Evolutionary conservation across 2,329 filamentous ascomycete genomes (phyloP), one percentile per base, ranked within the genome.

Genomic region (Neofusicoccum parvum): DNA sequence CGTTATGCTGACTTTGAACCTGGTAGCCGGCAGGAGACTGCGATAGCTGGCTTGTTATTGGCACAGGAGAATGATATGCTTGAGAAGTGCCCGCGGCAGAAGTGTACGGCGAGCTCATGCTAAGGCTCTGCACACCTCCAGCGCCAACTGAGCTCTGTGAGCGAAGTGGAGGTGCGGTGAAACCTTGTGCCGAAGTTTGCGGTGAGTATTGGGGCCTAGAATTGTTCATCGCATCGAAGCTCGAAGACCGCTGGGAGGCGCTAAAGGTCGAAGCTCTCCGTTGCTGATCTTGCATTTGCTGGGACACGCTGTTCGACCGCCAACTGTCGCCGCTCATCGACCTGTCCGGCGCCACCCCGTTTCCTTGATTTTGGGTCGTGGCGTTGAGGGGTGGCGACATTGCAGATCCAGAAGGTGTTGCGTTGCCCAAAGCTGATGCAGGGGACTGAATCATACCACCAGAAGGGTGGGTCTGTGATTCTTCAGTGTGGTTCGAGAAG

Each of bases 1-100:
- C 43, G n/a, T 85, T 88, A 68, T 88, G 84, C 65, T 88, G 85
- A 41, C 82, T 77, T 27, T 88, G 85, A 43, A 82, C 76, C 32
- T 88, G 85, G 72, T 87, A 91, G 46, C 77, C 75, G 67, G 77
- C 75, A 63, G 70, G 68, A 63, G 76, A 74, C 36, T 68, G 54
- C 73, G 74, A 65, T 75, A 78, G 27, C 68, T 72, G 48, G 75
- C 74, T 65, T 79, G 76, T 27, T 80, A 79, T 70, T 82, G 85
- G 51, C 79, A 80, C 53, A 78, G 84, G 71, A 72, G 80, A 69
- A 70, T 79, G 62, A 80, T 80, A 72, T 82, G 83, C 72, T 73
- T 80, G 72, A 80, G 81, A 70, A 81, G 86, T 68, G 75, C 81
- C 68, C 37, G 71, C 70, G 41, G 75, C 71, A 6, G 75, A 73